These are phyloP conservation scores for Mycena rebaudengoi DNA, from an alignment of 768 basidiomycete species.

Conservation along the genomic window DNA sequence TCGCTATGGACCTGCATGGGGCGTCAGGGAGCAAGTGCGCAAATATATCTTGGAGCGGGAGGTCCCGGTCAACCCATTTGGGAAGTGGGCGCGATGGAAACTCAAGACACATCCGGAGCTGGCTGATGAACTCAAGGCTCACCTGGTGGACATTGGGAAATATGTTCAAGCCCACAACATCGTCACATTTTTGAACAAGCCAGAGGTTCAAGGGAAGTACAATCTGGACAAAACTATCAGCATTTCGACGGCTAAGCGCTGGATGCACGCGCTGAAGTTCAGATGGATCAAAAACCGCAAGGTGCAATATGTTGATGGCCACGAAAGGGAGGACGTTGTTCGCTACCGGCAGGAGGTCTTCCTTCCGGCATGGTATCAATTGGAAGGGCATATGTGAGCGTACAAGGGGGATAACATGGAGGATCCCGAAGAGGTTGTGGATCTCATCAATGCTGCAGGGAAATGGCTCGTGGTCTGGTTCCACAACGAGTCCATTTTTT, in stretches of 20 bases:
- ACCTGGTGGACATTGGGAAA: constrained; percentile 28
- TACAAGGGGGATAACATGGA: constrained; percentile 15
- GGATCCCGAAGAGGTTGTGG: not conserved
- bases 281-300: constrained; percentile 21
- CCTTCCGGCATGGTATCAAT: constrained; percentile 25
- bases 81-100: constrained; percentile 8
- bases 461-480: constrained; percentile 24
- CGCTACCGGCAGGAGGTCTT: constrained; percentile 36
- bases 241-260: constrained; percentile 30
- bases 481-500: constrained; percentile 40
- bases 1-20: not conserved
- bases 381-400: constrained; percentile 3
- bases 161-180: constrained; percentile 27
- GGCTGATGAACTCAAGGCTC: constrained; percentile 23
- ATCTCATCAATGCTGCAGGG: not conserved
- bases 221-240: constrained; percentile 14
- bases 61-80: constrained; percentile 9
- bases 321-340: constrained; percentile 43
- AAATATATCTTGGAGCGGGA: not conserved
- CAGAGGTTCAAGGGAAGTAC: constrained; percentile 14
- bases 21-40: not conserved
- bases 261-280: constrained; percentile 29
- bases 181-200: constrained; percentile 23
- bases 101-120: constrained; percentile 32
- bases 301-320: constrained; percentile 44